Percentiles rank a stretch among this genome's conserved stretches.
Conservation (phyloP, 805 yeast species). For the Starmerella vitae region DNA sequence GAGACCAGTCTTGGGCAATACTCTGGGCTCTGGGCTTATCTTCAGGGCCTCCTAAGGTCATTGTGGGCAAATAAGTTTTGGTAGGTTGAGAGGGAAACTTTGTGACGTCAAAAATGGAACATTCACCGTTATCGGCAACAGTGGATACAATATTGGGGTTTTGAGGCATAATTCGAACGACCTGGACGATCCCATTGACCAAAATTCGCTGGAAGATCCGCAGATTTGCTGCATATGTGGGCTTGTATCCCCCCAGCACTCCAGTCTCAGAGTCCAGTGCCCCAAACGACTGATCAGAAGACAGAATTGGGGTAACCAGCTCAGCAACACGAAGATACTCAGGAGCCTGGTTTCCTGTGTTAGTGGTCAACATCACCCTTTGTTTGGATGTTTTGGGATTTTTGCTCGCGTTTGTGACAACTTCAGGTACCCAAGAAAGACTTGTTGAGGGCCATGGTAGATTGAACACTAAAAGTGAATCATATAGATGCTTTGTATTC, state of each 20-base stretch:
- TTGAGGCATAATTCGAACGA: conserved; percentile 63
- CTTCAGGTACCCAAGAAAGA: conserved; percentile 51
- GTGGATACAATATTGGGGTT: conserved; percentile 74
- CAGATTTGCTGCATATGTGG: conserved; percentile 28
- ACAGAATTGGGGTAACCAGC: conserved; percentile 22
- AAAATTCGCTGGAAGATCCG: conserved; percentile 44
- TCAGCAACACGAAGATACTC: conserved; percentile 35
- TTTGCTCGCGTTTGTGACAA: conserved; percentile 16
- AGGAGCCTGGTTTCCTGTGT: conserved; percentile 44
- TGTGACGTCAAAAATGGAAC: conserved; percentile 66
- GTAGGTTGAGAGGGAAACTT: conserved; percentile 48
- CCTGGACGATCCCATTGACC: conserved; percentile 60
- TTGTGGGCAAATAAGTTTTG: conserved; percentile 36
- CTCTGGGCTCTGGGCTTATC: conserved; percentile 29
- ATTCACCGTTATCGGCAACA: conserved; percentile 50
- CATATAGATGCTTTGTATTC: conserved; percentile 44
- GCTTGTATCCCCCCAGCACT: conserved; percentile 25
- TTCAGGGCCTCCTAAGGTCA: conserved; percentile 33
- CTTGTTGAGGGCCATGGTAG: conserved; percentile 54
- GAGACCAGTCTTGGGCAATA: conserved; percentile 67
- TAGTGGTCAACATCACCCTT: conserved; percentile 43
- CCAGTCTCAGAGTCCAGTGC: conserved; percentile 30
- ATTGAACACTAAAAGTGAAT: conserved; percentile 38
- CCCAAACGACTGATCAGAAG: conserved; percentile 19
- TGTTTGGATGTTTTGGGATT: conserved; percentile 2